Evolutionary conservation across 345 rosid species (phyloP).

Genomic region (Eucalyptus regnans): DNA sequence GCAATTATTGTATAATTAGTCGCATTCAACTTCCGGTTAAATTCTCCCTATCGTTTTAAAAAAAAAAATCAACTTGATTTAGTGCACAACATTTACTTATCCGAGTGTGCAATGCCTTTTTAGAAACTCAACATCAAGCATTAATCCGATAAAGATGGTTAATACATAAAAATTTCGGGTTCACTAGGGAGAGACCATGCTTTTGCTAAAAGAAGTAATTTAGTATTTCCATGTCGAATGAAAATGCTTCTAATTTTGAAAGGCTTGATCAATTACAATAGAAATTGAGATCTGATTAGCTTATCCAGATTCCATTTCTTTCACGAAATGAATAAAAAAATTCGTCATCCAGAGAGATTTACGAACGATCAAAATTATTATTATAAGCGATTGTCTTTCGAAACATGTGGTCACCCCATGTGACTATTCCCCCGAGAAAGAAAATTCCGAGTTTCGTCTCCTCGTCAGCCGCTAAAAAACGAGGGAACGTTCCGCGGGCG

Average conservation of each 20-base stretch:
- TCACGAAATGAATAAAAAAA: accelerated
- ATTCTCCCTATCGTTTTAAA: background rate
- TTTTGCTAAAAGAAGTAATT: background rate
- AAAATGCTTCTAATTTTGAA: background rate
- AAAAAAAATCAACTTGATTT: background rate
- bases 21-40: background rate
- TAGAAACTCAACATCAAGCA: background rate
- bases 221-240: accelerated
- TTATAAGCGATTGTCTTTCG: too few relatives aligned
- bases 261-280: accelerated
- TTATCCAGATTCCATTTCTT: too few relatives aligned
- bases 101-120: accelerated
- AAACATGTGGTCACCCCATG: background rate
- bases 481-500: background rate
- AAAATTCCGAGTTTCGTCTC: background rate
- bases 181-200: background rate
- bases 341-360: too few relatives aligned
- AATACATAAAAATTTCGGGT: background rate
- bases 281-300: accelerated
- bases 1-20: background rate
- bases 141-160: background rate
- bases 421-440: background rate
- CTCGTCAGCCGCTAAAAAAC: background rate
- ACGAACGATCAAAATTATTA: too few relatives aligned
- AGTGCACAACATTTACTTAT: background rate